Evolutionary conservation across 202 grass and related monocot genomes (phyloP).

Genomic region (Elaeis oleifera): DNA sequence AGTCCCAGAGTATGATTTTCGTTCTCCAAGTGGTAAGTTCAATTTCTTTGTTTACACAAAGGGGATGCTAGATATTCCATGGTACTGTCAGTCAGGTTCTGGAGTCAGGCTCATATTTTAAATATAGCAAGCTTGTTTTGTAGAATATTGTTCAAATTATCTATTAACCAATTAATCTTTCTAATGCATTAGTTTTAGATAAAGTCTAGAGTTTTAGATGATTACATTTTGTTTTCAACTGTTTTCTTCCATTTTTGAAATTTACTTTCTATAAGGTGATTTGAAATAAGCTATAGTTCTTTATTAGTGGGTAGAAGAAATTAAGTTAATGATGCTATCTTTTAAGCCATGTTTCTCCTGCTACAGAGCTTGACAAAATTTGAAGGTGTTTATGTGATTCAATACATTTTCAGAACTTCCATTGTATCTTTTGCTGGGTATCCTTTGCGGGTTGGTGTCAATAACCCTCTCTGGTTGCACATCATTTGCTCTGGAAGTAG

Average conservation of each 20-base stretch:
- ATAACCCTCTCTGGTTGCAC: constrained; percentile 64
- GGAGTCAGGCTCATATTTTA: too few species aligned
- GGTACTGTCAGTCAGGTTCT: not conserved
- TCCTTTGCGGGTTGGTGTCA: constrained; percentile 81
- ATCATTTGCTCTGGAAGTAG: constrained; percentile 44
- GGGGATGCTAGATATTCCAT: not conserved
- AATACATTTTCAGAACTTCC: constrained; percentile 91
- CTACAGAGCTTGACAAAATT: constrained; percentile 48
- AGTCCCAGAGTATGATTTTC: constrained; percentile 87
- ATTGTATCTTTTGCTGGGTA: constrained; percentile 80
- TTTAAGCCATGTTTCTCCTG: constrained; percentile 28
- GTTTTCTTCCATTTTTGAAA: too few species aligned
- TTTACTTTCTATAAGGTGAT: too few species aligned
- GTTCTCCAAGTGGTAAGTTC: constrained; percentile 68
- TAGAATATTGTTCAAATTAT: too few species aligned
- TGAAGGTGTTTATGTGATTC: constrained; percentile 56
- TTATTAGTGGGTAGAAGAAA: too few species aligned
- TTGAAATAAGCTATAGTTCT: too few species aligned
- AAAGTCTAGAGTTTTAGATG: too few species aligned
- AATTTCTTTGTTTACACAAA: constrained; percentile 2
- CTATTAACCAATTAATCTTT: too few species aligned
- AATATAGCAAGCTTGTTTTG: too few species aligned
- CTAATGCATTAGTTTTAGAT: too few species aligned
- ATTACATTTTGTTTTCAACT: too few species aligned
- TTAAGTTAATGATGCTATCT: not conserved